Base-by-base conservation (phyloP, 441 rosid species). In the Melastoma candidum region DNA sequence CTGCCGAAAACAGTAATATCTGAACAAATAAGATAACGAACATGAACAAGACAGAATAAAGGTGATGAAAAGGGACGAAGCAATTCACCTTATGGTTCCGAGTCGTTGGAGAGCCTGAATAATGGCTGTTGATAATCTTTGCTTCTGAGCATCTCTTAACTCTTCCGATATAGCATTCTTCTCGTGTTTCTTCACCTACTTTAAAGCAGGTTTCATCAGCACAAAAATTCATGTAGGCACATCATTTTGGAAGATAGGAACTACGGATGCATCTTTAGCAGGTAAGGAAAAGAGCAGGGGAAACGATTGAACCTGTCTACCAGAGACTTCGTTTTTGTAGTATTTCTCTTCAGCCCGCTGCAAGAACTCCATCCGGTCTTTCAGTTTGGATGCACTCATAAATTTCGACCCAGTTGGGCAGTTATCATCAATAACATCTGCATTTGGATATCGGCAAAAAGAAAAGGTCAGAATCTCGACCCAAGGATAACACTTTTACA, bases 311-410 rank as follows among this genome's bases (percentile, higher is more conserved):
- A 82, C 97, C 95, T 84, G 84, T 63, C 79, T 86, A 52, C 74
- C 64, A 44, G 61, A 26, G 49, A 50, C 64, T 48, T 74, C 70
- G 41, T 73, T 73, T 53, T 56, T 76, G 54, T 81, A 74, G 65
- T 80, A 83, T 32, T 63, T 81, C 70, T 83, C 87, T 74, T 93
- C 97, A 6, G 92, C 97, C 32, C 47, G 77, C 71, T 89, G 81
- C 75, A 86, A 68, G 59, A 86, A 64, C 51, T 78, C 83, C 12
- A 89, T 65, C 78, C 74, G 86, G 63, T 80, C 90, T 17, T 17
- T 17, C 22, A 17, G 22, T 17, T 17, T 17, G 22, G 22, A 17
- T 17, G 22, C 22, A 17, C 22, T 17, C 22, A 17, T 17, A 17
- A 17, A 17, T 17, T 17, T 17, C 22, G 22, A 17, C 22, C 22